Evolutionary conservation across 2,329 filamentous ascomycete species (phyloP).

Genomic region (Cyclaneusma minus): DNA sequence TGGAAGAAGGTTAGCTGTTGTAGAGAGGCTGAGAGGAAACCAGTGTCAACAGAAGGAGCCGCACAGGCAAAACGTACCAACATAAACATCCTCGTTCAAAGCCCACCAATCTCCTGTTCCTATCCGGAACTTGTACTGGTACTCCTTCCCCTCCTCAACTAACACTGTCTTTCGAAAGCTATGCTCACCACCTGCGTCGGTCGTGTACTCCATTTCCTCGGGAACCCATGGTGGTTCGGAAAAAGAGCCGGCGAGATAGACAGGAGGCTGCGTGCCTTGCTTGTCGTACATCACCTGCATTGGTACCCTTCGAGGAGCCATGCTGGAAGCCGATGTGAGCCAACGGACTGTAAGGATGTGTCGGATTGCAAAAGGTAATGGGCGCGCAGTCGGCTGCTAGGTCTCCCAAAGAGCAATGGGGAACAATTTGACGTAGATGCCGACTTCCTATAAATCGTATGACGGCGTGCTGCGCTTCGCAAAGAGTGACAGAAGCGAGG

Average conservation of each 20-base stretch:
- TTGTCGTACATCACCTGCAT: conserved; percentile 46
- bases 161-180: conserved; percentile 41
- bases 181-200: conserved; percentile 34
- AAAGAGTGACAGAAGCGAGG: no score
- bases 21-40: no score
- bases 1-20: conserved; percentile 1
- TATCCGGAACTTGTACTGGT: conserved; percentile 63
- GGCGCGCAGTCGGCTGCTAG: no score
- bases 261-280: conserved; percentile 44
- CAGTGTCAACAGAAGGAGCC: no score
- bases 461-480: no score
- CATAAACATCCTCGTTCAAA: conserved; percentile 44
- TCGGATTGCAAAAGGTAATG: no score
- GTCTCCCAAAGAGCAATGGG: no score
- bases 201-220: conserved; percentile 44
- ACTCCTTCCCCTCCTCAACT: conserved; percentile 37
- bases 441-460: no score
- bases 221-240: conserved; percentile 51
- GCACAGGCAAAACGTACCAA: conserved; percentile 29
- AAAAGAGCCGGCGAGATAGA: conserved; percentile 57
- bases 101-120: conserved; percentile 56
- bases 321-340: no score
- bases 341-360: no score
- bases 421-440: no score
- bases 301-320: conserved; percentile 23